Evolutionary conservation across 345 rosid genomes (phyloP).

Genomic region (Zanthoxylum bungeanum): DNA sequence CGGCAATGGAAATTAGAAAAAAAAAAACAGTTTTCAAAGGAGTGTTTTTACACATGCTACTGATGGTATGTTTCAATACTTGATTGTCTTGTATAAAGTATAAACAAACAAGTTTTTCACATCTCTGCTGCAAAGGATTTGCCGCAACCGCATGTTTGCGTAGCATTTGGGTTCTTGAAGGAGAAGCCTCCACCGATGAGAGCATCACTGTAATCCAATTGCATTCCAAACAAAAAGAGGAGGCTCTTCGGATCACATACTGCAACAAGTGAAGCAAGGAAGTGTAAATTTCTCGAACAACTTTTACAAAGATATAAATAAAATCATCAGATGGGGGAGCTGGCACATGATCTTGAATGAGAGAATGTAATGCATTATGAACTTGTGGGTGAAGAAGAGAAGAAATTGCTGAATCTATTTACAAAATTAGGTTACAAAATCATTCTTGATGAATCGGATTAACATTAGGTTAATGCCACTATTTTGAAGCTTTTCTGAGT

Average conservation of each 20-base stretch:
- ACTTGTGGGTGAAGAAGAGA: background rate
- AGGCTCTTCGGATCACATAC: conserved; percentile 99
- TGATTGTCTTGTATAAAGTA: background rate
- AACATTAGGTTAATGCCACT: no score
- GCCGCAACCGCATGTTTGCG: conserved; percentile 72
- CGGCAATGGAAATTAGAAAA: no score
- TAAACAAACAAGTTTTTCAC: conserved; percentile 25
- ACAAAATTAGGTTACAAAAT: background rate
- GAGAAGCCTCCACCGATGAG: conserved; percentile 98
- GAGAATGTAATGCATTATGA: no score
- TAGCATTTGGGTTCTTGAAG: conserved; percentile 87
- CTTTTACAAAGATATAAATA: no score
- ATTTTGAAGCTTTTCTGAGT: background rate
- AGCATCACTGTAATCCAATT: conserved; percentile 89
- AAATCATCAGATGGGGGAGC: no score
- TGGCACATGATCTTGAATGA: no score
- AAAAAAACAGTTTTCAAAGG: no score
- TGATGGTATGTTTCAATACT: background rate
- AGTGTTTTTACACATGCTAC: background rate
- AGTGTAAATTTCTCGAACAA: background rate
- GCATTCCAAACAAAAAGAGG: conserved; percentile 93
- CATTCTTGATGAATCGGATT: background rate
- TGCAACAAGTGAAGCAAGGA: conserved; percentile 30
- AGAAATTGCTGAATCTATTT: background rate
- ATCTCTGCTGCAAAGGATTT: conserved; percentile 42